A percentile compares a stretch with the other conserved stretches of the same genome.
Conservation (phyloP, 140 eudicot species). For the Bidens hawaiensis region DNA sequence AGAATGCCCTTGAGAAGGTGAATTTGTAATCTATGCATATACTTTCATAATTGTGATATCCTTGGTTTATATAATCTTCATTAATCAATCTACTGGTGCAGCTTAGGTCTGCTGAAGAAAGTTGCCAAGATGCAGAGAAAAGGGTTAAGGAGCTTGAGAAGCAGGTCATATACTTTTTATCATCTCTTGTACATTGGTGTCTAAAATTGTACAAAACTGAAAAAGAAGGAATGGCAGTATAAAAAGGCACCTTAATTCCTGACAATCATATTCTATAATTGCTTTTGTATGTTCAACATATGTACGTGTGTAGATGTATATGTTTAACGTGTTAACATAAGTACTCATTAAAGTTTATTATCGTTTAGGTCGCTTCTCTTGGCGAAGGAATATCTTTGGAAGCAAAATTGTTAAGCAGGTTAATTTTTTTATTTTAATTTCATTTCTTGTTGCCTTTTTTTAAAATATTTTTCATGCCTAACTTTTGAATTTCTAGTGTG, state of each 20-base stretch:
- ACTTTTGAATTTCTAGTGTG: constrained; percentile 10
- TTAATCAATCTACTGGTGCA: not conserved
- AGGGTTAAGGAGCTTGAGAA: constrained; percentile 36
- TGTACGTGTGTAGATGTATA: not conserved
- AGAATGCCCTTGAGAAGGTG: constrained; percentile 73
- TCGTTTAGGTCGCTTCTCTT: constrained; percentile 77
- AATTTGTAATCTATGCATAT: constrained; percentile 3
- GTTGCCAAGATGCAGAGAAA: too few relatives aligned
- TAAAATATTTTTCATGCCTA: too few relatives aligned
- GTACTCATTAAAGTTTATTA: not conserved
- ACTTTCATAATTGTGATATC: not conserved
- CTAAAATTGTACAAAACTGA: not conserved
- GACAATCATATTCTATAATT: not conserved
- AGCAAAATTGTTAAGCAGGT: constrained; percentile 96
- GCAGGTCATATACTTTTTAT: constrained; percentile 47
- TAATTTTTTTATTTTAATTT: too few relatives aligned
- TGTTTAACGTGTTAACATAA: too few relatives aligned
- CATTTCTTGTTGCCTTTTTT: too few relatives aligned
- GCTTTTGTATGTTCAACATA: not conserved
- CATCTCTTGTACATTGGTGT: constrained; percentile 5
- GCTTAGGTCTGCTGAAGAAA: too few relatives aligned
- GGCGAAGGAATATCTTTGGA: constrained; percentile 96
- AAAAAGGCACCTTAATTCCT: constrained; percentile 1
- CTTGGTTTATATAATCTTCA: constrained; percentile 8
- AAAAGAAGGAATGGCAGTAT: constrained; percentile 3